These are phyloP conservation scores for Epichloe coenophiala DNA, from an alignment of 2,329 filamentous ascomycete genomes.

Conservation along the genomic window DNA sequence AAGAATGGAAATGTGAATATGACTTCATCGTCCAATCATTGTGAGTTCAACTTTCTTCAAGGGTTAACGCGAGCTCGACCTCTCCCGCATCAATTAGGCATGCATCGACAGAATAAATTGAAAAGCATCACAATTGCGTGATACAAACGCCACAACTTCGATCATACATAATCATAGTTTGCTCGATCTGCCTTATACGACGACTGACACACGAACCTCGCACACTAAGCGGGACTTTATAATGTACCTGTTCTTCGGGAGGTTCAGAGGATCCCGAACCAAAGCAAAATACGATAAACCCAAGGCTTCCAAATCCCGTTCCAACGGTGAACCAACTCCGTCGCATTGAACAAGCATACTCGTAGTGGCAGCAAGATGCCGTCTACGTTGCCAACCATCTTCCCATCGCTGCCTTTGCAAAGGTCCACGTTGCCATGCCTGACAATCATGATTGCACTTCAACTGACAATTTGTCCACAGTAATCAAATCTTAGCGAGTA, in stretches of 20 bases:
- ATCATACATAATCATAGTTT: slow-evolving; percentile 26
- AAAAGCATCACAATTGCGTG: slow-evolving; percentile 26
- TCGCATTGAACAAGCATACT: slow-evolving; percentile 20
- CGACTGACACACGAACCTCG: neutral
- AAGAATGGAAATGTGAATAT: no score
- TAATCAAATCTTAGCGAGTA: slow-evolving; percentile 16
- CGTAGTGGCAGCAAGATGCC: slow-evolving; percentile 6
- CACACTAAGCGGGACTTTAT: neutral
- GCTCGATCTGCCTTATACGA: neutral
- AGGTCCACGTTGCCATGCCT: neutral
- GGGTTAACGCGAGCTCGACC: no score
- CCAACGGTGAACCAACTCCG: slow-evolving; percentile 22
- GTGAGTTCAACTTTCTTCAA: no score
- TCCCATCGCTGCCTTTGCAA: neutral
- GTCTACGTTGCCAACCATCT: neutral
- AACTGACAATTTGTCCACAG: slow-evolving; percentile 4
- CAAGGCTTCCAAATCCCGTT: slow-evolving; percentile 6
- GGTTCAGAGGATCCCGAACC: slow-evolving; percentile 8
- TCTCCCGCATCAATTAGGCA: no score
- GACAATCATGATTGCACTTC: neutral
- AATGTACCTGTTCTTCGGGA: neutral
- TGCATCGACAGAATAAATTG: neutral
- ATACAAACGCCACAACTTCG: slow-evolving; percentile 30
- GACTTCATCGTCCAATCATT: no score
- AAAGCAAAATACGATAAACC: slow-evolving; percentile 14